Conservation (phyloP, 2,329 filamentous ascomycete species). For the Aspergillus sp. region DNA sequence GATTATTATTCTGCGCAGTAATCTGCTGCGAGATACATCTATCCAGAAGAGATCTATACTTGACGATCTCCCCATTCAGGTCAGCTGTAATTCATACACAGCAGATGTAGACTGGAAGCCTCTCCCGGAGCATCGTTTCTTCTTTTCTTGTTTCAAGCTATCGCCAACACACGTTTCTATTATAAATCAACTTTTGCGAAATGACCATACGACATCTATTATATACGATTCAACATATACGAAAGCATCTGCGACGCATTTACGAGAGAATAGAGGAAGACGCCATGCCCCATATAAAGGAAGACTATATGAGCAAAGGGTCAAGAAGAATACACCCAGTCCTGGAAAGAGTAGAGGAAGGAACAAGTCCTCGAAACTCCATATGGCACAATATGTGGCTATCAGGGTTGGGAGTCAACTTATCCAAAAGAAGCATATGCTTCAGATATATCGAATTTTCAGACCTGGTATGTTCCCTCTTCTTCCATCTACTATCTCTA, state of each 20-base stretch:
- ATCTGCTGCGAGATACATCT: conserved; percentile 2
- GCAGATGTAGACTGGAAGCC: background rate
- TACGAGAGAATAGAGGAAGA: conserved; percentile 1
- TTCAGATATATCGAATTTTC: background rate
- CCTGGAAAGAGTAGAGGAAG: background rate
- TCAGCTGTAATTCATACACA: conserved; percentile 1
- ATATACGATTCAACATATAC: conserved; percentile 1
- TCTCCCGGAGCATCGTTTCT: background rate
- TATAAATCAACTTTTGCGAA: conserved; percentile 3
- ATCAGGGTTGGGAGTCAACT: background rate
- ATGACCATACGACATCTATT: conserved; percentile 2
- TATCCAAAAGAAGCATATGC: background rate
- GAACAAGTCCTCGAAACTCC: background rate
- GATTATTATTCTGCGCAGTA: conserved; percentile 11
- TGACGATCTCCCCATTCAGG: conserved; percentile 3
- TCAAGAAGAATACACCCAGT: background rate
- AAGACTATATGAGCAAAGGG: background rate
- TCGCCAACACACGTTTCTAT: background rate
- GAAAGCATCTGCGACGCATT: conserved; percentile 1
- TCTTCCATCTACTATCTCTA: background rate
- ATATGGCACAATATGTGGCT: background rate
- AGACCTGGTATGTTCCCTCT: background rate
- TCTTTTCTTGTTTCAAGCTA: conserved; percentile 2
- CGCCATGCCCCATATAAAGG: background rate
- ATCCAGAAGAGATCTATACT: conserved; percentile 4